phyloP scores from a whole-genome alignment of 495 filamentous ascomycete species.

The Mytilinidion resinicola region DNA sequence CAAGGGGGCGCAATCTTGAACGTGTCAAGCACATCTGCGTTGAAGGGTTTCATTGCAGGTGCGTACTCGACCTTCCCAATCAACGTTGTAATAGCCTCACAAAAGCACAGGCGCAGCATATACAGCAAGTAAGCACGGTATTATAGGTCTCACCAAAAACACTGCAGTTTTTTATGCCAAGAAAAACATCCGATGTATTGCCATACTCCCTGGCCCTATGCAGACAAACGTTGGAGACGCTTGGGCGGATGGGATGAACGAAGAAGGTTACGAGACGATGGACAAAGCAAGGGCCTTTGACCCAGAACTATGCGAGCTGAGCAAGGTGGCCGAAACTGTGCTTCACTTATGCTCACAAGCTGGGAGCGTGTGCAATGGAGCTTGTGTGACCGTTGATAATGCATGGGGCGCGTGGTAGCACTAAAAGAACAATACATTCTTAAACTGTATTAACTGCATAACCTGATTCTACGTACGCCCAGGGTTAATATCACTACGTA shows the following conservation, averaged over 20 bases:
- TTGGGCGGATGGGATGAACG: constrained; percentile 40
- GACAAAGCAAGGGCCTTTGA: neutral
- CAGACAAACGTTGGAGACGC: constrained; percentile 49
- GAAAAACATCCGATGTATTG: constrained; percentile 53
- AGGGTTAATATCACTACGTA: too few species aligned
- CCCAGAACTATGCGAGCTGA: constrained; percentile 3
- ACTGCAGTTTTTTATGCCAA: constrained; percentile 53
- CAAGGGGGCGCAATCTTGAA: constrained; percentile 10
- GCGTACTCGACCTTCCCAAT: too few species aligned
- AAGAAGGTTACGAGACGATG: constrained; percentile 33
- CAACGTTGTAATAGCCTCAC: neutral
- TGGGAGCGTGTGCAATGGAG: constrained; percentile 20
- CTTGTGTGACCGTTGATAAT: constrained; percentile 19
- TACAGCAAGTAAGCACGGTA: constrained; percentile 48
- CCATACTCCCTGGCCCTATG: constrained; percentile 53
- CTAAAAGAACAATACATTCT: too few species aligned
- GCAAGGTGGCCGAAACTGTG: constrained; percentile 23
- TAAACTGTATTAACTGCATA: too few species aligned
- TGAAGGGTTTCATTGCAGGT: neutral
- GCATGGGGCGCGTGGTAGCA: constrained; percentile 4
- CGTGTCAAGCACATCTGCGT: neutral
- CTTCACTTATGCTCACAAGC: constrained; percentile 17
- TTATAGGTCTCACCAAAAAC: constrained; percentile 58
- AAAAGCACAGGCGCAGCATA: constrained; percentile 46
- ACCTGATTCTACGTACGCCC: too few species aligned